phyloP scores from a whole-genome alignment of 192 early-diverging fungal genomes.

The Podila epicladia region DNA sequence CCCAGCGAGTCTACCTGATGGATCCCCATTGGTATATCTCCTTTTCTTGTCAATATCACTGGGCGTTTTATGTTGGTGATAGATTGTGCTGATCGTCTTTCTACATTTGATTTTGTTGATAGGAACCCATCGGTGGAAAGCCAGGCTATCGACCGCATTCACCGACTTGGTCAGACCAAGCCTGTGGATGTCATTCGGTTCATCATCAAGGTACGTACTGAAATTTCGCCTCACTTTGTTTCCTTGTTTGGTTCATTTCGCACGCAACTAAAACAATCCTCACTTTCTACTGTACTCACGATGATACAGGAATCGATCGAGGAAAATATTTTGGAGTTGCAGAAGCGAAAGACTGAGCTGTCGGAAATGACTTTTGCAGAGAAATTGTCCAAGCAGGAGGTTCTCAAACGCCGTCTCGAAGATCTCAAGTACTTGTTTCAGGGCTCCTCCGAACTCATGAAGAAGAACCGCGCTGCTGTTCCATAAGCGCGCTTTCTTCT shows the following conservation, averaged over 20 bases:
- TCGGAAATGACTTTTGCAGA: constrained; percentile 53
- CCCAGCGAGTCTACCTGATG: constrained; percentile 79
- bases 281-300: constrained; percentile 17
- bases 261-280: constrained; percentile 36
- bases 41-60: neutral
- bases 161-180: constrained; percentile 79
- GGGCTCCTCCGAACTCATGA: constrained; percentile 47
- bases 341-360: constrained; percentile 58
- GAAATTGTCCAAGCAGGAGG: constrained; percentile 53
- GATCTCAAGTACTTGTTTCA: constrained; percentile 52
- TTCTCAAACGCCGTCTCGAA: constrained; percentile 49
- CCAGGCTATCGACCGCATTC: constrained; percentile 87
- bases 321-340: constrained; percentile 64
- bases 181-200: constrained; percentile 72
- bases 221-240: neutral
- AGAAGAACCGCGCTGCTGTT: constrained; percentile 7
- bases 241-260: neutral
- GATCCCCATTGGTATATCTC: constrained; percentile 58
- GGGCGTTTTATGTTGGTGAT: neutral
- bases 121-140: constrained; percentile 84
- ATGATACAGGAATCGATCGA: constrained; percentile 56
- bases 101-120: constrained; percentile 21
- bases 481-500: neutral
- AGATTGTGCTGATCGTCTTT: constrained; percentile 43
- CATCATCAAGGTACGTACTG: constrained; percentile 59